Percentiles rank a stretch among this genome's conserved stretches.
These are phyloP conservation scores for Alopecurus myosuroides DNA, from an alignment of 176 grass and related monocot genomes.

Conservation along the genomic window DNA sequence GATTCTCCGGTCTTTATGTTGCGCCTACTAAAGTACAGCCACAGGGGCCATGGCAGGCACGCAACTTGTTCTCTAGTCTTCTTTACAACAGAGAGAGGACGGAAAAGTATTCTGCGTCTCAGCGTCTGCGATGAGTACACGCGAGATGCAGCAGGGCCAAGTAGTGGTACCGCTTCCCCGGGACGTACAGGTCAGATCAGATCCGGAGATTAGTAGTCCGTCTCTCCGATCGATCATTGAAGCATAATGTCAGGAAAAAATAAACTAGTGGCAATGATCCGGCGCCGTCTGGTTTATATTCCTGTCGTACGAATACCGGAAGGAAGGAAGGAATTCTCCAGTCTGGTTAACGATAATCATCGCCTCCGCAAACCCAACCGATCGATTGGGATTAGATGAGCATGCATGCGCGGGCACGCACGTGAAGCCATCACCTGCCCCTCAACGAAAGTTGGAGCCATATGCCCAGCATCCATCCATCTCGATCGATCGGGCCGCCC, in stretches of 20 bases:
- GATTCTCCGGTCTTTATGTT: background rate
- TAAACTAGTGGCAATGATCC: background rate
- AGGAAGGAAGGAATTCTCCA: too few relatives aligned
- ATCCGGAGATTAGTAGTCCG: background rate
- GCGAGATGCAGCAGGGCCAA: background rate
- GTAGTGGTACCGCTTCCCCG: background rate
- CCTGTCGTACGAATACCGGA: background rate
- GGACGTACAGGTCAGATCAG: background rate
- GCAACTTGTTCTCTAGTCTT: background rate
- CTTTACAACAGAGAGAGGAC: too few relatives aligned
- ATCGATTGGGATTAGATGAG: background rate
- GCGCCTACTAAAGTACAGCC: background rate
- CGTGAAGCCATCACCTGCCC: conserved; percentile 12
- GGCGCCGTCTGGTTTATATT: background rate
- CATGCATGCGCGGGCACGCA: too few relatives aligned
- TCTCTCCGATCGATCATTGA: background rate
- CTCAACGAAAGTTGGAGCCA: background rate
- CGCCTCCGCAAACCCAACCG: background rate
- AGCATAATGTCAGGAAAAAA: background rate
- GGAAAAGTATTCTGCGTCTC: too few relatives aligned
- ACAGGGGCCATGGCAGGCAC: too few relatives aligned
- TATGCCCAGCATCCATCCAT: background rate
- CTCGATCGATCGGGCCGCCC: background rate
- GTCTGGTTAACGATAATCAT: background rate
- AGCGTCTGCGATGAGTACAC: background rate